Evolutionary conservation across 768 basidiomycete genomes (phyloP).

Genomic region (Paxillus involutus): DNA sequence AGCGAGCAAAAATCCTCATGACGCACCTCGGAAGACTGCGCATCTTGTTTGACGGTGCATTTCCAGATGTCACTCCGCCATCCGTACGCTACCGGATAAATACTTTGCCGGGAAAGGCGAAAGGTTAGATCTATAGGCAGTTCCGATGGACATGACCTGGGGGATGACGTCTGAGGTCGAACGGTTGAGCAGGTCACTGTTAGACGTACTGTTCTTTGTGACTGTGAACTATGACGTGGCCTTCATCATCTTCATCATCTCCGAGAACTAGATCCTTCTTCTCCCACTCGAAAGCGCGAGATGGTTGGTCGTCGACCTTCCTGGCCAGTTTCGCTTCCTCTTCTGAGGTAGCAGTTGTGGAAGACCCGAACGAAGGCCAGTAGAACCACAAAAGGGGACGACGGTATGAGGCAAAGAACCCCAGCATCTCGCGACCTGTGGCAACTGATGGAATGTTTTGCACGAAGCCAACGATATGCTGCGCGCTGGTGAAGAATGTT

Average conservation of each 20-base stretch:
- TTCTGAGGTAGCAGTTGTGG: no score
- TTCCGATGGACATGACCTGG: background rate
- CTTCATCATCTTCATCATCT: background rate
- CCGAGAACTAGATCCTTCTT: background rate
- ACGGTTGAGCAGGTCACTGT: background rate
- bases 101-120: background rate
- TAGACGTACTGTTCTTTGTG: background rate
- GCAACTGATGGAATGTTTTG: background rate
- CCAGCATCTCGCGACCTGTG: background rate
- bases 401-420: background rate
- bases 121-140: background rate
- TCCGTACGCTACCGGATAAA: conserved; percentile 22
- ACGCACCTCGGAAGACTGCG: conserved; percentile 18
- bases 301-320: background rate
- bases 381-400: background rate
- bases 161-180: background rate
- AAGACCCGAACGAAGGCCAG: background rate
- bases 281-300: no score
- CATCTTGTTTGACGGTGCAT: conserved; percentile 20
- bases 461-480: no score
- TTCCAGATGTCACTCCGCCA: conserved; percentile 25
- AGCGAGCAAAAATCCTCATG: no score
- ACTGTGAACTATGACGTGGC: background rate
- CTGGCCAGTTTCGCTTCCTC: background rate
- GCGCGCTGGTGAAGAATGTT: no score